Evolutionary conservation across 768 basidiomycete genomes (phyloP).

Genomic region (Cubamyces sp.): DNA sequence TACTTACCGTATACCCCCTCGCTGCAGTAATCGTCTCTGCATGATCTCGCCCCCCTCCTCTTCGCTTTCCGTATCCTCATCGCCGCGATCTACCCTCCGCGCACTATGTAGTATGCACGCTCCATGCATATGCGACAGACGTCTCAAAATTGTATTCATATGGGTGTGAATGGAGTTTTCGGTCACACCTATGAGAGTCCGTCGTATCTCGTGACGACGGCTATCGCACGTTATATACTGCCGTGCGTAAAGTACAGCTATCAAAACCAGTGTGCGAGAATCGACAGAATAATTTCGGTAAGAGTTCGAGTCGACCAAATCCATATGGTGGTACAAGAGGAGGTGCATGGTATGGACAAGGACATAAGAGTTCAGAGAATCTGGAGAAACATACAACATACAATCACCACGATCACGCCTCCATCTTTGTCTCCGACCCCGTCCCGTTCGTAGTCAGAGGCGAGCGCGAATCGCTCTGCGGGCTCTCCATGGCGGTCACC

Average conservation of each 20-base stretch:
- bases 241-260: background rate
- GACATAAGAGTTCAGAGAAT: too few species aligned
- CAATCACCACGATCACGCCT: background rate
- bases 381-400: background rate
- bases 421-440: background rate
- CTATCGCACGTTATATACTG: background rate
- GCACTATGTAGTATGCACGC: conserved; percentile 36
- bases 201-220: background rate
- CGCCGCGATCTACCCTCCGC: conserved; percentile 27
- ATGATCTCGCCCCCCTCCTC: conserved; percentile 24
- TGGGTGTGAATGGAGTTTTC: conserved; percentile 21
- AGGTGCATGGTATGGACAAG: too few species aligned
- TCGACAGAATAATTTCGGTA: background rate
- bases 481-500: background rate
- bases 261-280: background rate
- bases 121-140: conserved; percentile 30
- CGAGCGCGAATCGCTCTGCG: background rate
- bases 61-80: conserved; percentile 24
- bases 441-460: background rate
- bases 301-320: background rate
- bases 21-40: conserved; percentile 30
- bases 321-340: background rate
- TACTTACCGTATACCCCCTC: background rate
- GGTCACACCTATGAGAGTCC: conserved; percentile 9
- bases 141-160: conserved; percentile 30